These are phyloP conservation scores for Hemileia vastatrix DNA, from an alignment of 1,284 basidiomycete species.

Conservation along the genomic window DNA sequence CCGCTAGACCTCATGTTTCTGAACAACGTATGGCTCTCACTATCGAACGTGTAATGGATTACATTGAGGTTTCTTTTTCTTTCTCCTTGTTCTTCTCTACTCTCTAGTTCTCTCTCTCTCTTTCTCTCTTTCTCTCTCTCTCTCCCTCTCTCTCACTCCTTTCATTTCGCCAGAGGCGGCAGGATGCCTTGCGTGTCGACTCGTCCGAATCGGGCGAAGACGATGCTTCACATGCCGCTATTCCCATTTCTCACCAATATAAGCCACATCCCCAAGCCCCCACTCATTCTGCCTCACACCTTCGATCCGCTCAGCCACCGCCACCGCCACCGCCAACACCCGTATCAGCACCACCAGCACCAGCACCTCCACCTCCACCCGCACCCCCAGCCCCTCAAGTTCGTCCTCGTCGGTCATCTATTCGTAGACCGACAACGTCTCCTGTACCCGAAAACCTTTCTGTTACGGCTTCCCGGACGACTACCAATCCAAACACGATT, in stretches of 20 bases:
- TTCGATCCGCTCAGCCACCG: background rate
- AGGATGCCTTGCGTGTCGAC: conserved; percentile 16
- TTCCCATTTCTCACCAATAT: too few relatives aligned
- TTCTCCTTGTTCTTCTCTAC: background rate
- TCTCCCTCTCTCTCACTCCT: background rate
- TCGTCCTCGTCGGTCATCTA: background rate
- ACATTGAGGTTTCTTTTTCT: conserved; percentile 5
- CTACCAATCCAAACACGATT: background rate
- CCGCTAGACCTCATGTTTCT: background rate
- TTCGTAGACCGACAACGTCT: background rate
- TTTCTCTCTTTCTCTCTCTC: background rate
- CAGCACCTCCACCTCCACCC: background rate
- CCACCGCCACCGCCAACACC: background rate
- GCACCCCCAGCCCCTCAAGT: background rate
- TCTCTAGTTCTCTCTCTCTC: background rate
- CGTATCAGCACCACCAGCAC: background rate
- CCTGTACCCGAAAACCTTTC: too few relatives aligned
- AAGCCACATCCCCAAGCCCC: background rate
- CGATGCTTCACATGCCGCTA: background rate
- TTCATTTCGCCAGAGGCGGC: conserved; percentile 1
- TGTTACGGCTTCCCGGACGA: too few relatives aligned
- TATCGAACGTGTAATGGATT: conserved; percentile 15
- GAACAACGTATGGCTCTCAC: conserved; percentile 10
- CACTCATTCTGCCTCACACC: background rate
- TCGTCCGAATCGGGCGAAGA: conserved; percentile 15